phyloP scores from a whole-genome alignment of 129 eudicot species.

The Arctium lappa region DNA sequence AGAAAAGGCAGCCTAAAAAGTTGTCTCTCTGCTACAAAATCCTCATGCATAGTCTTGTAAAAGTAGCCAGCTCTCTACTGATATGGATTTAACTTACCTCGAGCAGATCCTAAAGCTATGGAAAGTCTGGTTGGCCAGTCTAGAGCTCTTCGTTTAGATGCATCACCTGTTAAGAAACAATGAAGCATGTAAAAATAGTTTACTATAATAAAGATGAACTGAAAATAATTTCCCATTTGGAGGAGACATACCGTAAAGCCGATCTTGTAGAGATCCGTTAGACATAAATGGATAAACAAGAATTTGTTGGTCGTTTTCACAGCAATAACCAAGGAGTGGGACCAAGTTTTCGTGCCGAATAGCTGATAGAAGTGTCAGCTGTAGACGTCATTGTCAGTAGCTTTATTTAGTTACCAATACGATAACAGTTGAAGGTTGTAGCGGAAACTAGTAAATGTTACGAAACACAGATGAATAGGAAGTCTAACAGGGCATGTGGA shows the following conservation, averaged over 20 bases:
- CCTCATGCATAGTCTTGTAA: too few relatives aligned
- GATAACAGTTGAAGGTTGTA: neutral
- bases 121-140: constrained; percentile 94
- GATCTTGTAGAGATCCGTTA: constrained; percentile 89
- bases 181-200: neutral
- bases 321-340: constrained; percentile 79
- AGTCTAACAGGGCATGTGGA: neutral
- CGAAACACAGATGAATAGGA: neutral
- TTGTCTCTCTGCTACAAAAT: too few relatives aligned
- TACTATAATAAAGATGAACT: constrained; percentile 2
- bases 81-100: constrained; percentile 50
- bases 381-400: constrained; percentile 30
- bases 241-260: constrained; percentile 66
- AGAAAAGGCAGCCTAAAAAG: too few relatives aligned
- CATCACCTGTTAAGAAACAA: constrained; percentile 53
- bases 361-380: constrained; percentile 74
- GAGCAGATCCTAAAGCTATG: constrained; percentile 89
- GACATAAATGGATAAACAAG: constrained; percentile 94
- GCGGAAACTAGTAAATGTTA: neutral
- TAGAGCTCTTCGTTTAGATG: constrained; percentile 61
- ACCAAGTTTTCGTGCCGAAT: constrained; percentile 77
- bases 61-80: neutral
- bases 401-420: constrained; percentile 4
- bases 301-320: constrained; percentile 83
- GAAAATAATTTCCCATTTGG: constrained; percentile 7